Evolutionary conservation across 164 flowering plant genomes (phyloP).

Genomic region (Macadamia tetraphylla): DNA sequence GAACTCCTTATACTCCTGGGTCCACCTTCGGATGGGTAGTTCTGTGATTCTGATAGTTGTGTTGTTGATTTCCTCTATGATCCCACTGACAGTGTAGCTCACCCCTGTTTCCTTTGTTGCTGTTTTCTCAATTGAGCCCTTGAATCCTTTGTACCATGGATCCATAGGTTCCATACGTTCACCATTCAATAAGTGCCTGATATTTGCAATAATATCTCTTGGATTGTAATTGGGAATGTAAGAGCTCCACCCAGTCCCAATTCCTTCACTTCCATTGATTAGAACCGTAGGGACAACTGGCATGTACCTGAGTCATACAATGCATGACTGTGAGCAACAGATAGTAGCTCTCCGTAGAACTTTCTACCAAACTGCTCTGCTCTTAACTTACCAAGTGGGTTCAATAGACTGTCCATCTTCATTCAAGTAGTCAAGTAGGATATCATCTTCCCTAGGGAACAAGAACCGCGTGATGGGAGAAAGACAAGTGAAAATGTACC

Average conservation of each 20-base stretch:
- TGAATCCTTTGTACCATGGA: slow-evolving; percentile 95
- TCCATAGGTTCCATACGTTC: slow-evolving; percentile 81
- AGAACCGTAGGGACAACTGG: slow-evolving; percentile 78
- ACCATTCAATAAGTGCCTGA: slow-evolving; percentile 62
- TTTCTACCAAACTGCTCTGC: no score
- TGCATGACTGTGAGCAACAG: no score
- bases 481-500: slow-evolving; percentile 71
- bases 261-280: slow-evolving; percentile 98
- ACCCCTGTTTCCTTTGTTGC: slow-evolving; percentile 56
- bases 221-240: slow-evolving; percentile 88
- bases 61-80: slow-evolving; percentile 62
- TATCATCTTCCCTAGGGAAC: slow-evolving; percentile 86
- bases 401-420: slow-evolving; percentile 89
- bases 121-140: slow-evolving; percentile 69
- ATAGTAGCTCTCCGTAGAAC: background rate
- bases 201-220: slow-evolving; percentile 64
- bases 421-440: slow-evolving; percentile 68
- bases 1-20: slow-evolving; percentile 79
- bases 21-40: slow-evolving; percentile 85
- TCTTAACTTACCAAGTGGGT: slow-evolving; percentile 62
- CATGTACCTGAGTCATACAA: slow-evolving; percentile 52
- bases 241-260: slow-evolving; percentile 98
- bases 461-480: slow-evolving; percentile 67
- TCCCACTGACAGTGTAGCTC: slow-evolving; percentile 62
- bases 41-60: slow-evolving; percentile 71